Evolutionary conservation across 768 basidiomycete genomes (phyloP), one percentile per base, ranked within the genome.

Genomic region (Sporobolomyces roseus): DNA sequence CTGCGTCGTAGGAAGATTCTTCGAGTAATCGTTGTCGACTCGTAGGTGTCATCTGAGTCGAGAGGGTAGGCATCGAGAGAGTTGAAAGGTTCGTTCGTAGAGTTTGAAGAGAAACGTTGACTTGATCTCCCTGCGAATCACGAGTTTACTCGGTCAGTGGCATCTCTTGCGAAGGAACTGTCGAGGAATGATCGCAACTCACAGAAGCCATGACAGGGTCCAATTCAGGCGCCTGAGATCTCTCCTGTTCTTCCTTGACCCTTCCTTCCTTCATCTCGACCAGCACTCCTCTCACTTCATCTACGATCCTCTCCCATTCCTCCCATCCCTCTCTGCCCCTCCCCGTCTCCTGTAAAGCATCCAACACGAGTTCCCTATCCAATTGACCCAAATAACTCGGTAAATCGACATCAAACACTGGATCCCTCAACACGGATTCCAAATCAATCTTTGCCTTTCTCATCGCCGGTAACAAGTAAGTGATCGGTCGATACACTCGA

Each of bases 1-100:
- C 91, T 41, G 90, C 86, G 30, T 91, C 89, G 77, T 90, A 91
- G 6, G 88, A 90, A 3, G 90, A 89, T 50, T 87, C 84, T 78
- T 94, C 92, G 6, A 93, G 83, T 10, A 90, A 81, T 70, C 86
- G 86, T 77, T 94, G 91, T 2, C 91, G 88, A 14, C 1, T 85
- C 81, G 21, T 83, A 79, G n/a, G 86, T 77, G 72, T 91, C 88
- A 63, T 86, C 84, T 1, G 85, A 81, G 50, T 89, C 81, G 81
- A 4, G 83, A 82, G 41, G 86, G 84, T 3, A 87, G 85, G 87
- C 82, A 10, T 81, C 79, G n/a, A 88, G 82, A 66, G 85, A 79
- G 4, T 84, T 80, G 25, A 27, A 53, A 93, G 83, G 75, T 88
- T 87, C 29, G 83, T 83, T 27, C 89, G 86, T 38, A 93, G 82